Evolutionary conservation across 108 stramenopile species (phyloP).

Genomic region (Nitzschia sp.): DNA sequence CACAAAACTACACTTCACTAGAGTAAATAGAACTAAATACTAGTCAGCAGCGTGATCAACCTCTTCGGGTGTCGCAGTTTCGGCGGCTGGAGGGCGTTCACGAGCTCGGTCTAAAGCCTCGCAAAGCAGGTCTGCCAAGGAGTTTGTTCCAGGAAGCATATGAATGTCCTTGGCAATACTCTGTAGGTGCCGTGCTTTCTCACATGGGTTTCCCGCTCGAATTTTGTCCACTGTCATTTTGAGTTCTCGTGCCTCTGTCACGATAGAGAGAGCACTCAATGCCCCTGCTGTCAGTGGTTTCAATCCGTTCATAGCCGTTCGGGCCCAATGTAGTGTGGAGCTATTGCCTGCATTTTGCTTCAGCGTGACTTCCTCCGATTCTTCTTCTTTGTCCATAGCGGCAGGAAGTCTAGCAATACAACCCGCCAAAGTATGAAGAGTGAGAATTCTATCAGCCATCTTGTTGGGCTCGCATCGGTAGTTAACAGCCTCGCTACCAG

Average conservation of each 20-base stretch:
- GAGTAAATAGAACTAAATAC: too few relatives aligned
- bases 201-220: conserved; percentile 43
- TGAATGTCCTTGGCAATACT: conserved; percentile 24
- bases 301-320: conserved; percentile 30
- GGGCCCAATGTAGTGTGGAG: conserved; percentile 15
- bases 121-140: conserved; percentile 11
- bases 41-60: too few relatives aligned
- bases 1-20: too few relatives aligned
- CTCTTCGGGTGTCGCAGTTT: too few relatives aligned
- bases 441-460: conserved; percentile 62
- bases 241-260: conserved; percentile 40
- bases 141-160: conserved; percentile 28
- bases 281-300: conserved; percentile 48
- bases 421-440: conserved; percentile 32
- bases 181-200: conserved; percentile 34
- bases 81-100: too few relatives aligned
- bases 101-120: too few relatives aligned
- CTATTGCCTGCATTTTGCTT: conserved; percentile 4
- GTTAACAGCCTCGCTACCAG: conserved; percentile 54
- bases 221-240: conserved; percentile 33
- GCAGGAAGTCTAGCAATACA: conserved; percentile 44
- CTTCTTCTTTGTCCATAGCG: conserved; percentile 14
- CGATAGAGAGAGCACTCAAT: conserved; percentile 30
- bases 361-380: not conserved
- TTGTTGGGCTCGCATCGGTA: conserved; percentile 66